Base-by-base conservation (phyloP, 2,329 filamentous ascomycete genomes). In the Berkeleyomyces basicola region DNA sequence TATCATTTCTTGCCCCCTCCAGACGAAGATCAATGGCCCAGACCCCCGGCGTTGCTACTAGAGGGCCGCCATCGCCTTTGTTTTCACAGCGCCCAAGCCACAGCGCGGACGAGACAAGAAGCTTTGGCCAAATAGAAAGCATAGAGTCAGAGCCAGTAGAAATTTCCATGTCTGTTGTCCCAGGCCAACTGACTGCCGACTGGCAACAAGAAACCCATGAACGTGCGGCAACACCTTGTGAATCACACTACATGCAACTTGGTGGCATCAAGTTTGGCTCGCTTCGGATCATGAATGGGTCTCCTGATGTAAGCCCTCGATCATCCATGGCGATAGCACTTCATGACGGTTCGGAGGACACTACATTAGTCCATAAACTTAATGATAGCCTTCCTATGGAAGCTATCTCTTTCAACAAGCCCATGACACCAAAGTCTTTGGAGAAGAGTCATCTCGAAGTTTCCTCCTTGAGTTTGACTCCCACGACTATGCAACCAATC, bases 251-350 rank as follows among this genome's bases (percentile, higher is more conserved):
- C 67, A 75, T 76, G 64, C 81, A 84, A 55, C 77, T 82, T 40
- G 83, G 83, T 2, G 80, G 77, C 9, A 85, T 83, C 68, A 83
- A 82, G 68, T 77, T 83, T 61, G 83, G 83, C 1, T 81, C 81
- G 1, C 68, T 86, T 59, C 78, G 81, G 43, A 84, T 86, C 63
- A 83, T 76, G 31, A 86, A 86, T 69, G 82, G 81, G 11, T 73
- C 74, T 2, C 82, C 83, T 2, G 70, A 71, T 11, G 71, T 72
- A n/a, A 81, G 77, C 57, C 72, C 75, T n/a, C 63, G 57, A 67
- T 64, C 63, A 4, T 61, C 57, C 0, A 61, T 64, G 62, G 36
- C 43, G 11, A 33, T 70, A 59, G 37, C 65, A 10, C 68, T 70
- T n/a, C 51, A 67, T 58, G 65, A 64, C n/a, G 51, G 33, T 10